These are phyloP conservation scores for Daldinia childiae DNA, from an alignment of 495 filamentous ascomycete genomes.

Conservation along the genomic window DNA sequence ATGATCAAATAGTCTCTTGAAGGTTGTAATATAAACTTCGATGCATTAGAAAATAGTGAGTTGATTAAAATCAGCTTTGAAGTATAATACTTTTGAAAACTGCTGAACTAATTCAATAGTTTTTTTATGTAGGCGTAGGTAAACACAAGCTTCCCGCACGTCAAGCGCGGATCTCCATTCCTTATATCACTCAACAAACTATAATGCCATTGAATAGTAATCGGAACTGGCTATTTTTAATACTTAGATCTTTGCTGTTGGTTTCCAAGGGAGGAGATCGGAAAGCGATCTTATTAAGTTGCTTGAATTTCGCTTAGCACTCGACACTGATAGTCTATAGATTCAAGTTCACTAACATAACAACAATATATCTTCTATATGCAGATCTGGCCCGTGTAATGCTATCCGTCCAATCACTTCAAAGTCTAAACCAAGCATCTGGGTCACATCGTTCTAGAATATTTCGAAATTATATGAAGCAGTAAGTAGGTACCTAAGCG, in stretches of 20 bases:
- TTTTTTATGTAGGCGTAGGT: background rate
- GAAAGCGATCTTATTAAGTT: background rate
- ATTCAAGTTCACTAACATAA: background rate
- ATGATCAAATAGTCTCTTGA: background rate
- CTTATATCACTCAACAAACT: conserved; percentile 1
- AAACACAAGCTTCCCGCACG: background rate
- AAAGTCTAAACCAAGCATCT: conserved; percentile 5
- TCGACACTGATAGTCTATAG: background rate
- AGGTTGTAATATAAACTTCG: background rate
- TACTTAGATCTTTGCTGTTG: background rate
- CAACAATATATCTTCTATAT: no score
- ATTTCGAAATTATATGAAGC: conserved; percentile 10
- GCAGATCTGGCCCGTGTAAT: background rate
- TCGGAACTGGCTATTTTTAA: background rate
- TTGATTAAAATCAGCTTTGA: background rate
- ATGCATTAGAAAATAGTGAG: background rate
- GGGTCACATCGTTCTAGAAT: conserved; percentile 20
- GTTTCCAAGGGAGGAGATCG: background rate
- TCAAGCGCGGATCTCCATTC: conserved; percentile 39
- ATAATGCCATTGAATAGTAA: background rate
- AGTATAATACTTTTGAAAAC: background rate
- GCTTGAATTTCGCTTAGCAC: background rate
- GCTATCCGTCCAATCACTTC: background rate
- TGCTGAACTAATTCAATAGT: background rate
- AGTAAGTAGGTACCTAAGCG: background rate